Evolutionary conservation across 148 eudicot genomes (phyloP).

Genomic region (Talinum fruticosum): DNA sequence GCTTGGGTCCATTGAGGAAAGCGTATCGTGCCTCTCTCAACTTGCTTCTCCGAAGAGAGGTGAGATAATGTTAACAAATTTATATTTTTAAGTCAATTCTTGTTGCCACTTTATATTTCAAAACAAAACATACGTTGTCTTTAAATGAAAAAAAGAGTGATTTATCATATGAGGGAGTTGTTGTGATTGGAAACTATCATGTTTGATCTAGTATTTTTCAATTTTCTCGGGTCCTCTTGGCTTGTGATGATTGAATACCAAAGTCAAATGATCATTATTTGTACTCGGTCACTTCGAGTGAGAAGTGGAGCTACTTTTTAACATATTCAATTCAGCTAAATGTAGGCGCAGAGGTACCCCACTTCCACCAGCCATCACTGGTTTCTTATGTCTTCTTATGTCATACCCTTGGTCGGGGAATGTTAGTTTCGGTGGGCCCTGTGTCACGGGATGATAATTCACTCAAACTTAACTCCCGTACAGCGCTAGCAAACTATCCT

Average conservation of each 20-base stretch:
- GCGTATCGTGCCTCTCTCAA: slow-evolving; percentile 91
- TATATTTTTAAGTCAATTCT: background rate
- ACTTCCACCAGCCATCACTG: background rate
- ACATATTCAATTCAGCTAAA: background rate
- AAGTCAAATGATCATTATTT: background rate
- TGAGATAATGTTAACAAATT: slow-evolving; percentile 28
- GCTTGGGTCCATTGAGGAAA: slow-evolving; percentile 82
- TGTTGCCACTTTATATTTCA: background rate
- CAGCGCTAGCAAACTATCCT: no score
- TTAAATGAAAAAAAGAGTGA: background rate
- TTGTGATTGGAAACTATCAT: background rate
- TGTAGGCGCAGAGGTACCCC: background rate
- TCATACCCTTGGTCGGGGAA: no score
- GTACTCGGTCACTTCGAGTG: background rate
- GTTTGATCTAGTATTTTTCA: background rate
- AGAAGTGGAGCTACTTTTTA: background rate
- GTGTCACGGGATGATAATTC: no score
- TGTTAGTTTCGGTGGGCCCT: no score
- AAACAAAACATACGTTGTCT: background rate
- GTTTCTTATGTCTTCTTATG: background rate
- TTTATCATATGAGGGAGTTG: no score
- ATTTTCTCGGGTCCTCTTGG: background rate
- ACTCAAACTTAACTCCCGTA: no score
- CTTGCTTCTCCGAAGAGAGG: slow-evolving; percentile 92
- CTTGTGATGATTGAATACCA: background rate